Evolutionary conservation across 192 early-diverging fungal species (phyloP).

Genomic region (Pilobolus umbonatus): DNA sequence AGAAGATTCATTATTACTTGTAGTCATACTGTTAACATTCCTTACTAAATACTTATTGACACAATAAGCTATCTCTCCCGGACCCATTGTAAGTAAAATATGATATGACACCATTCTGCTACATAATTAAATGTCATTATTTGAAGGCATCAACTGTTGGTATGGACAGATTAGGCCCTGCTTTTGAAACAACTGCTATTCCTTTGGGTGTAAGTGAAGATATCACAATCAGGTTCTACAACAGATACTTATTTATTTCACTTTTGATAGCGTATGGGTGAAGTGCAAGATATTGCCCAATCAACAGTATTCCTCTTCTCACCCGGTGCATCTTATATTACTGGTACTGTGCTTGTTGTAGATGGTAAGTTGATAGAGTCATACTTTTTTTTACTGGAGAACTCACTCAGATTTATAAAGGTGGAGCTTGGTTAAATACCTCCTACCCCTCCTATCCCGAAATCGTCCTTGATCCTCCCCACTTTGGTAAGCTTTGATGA

Average conservation of each 20-base stretch:
- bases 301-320: constrained; percentile 64
- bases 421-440: constrained; percentile 9
- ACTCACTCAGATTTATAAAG: not conserved
- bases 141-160: constrained; percentile 7
- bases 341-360: constrained; percentile 39
- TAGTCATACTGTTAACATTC: not conserved
- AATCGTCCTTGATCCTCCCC: not conserved
- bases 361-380: constrained; percentile 22
- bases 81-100: constrained; percentile 9
- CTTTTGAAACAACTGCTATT: constrained; percentile 9
- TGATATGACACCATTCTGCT: not conserved
- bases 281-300: constrained; percentile 63
- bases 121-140: not conserved
- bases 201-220: constrained; percentile 19
- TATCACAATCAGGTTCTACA: not conserved
- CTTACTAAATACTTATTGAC: not conserved
- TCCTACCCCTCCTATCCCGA: constrained; percentile 4
- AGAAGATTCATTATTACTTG: not conserved
- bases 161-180: constrained; percentile 17
- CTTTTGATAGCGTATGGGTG: constrained; percentile 34
- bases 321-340: constrained; percentile 58
- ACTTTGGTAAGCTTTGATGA: no score
- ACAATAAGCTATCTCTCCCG: not conserved
- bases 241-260: not conserved
- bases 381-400: not conserved